These are phyloP conservation scores for Claviceps sp. DNA, from an alignment of 2,329 filamentous ascomycete species.

Conservation along the genomic window DNA sequence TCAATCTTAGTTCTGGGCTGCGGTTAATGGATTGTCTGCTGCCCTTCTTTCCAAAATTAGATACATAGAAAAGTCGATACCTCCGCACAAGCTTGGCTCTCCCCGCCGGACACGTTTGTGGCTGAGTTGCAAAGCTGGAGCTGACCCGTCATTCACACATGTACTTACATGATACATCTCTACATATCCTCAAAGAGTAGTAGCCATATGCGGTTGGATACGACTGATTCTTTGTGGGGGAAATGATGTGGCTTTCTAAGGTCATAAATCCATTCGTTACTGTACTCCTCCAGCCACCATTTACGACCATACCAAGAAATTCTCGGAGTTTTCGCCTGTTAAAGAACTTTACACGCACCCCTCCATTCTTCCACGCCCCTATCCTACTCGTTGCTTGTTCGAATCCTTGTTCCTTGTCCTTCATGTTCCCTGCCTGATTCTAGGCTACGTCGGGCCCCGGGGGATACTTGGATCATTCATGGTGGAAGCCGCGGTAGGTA, in stretches of 20 bases:
- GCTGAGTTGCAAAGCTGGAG: neutral
- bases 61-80: too few species aligned
- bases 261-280: neutral
- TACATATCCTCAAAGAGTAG: neutral
- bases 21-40: neutral
- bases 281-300: neutral
- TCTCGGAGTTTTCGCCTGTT: neutral
- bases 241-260: neutral
- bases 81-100: neutral
- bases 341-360: neutral
- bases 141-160: too few species aligned
- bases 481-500: conserved; percentile 1
- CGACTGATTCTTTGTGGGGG: neutral
- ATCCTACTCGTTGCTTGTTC: neutral
- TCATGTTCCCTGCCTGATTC: neutral
- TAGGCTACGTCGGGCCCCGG: neutral
- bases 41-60: neutral
- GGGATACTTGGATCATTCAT: neutral
- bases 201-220: neutral
- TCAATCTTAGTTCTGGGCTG: too few species aligned
- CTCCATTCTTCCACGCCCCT: neutral
- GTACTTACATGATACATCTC: neutral
- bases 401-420: neutral
- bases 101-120: neutral
- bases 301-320: neutral